These are phyloP conservation scores for Fusarium vanettenii DNA, from an alignment of 2,329 filamentous ascomycete species.

Conservation along the genomic window DNA sequence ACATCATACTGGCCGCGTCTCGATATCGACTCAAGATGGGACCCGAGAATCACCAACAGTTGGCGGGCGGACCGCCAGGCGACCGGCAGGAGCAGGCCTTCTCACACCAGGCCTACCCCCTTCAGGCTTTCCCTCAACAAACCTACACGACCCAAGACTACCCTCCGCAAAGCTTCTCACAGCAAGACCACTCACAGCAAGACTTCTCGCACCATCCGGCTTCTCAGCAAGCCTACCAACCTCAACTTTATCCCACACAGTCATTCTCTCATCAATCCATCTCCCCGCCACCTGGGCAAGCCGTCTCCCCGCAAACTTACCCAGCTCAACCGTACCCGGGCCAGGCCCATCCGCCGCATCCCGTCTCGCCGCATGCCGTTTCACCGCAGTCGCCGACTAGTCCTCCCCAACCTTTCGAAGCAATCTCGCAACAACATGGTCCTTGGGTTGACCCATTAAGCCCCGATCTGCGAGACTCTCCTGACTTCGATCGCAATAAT, in stretches of 20 bases:
- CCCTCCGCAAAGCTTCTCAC: background rate
- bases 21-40: slow-evolving; percentile 7
- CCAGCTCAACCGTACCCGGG: background rate
- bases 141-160: background rate
- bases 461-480: slow-evolving; percentile 14
- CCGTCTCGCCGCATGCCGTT: background rate
- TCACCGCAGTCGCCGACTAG: background rate
- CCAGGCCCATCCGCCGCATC: background rate
- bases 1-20: background rate
- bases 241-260: background rate
- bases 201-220: background rate
- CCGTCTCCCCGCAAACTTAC: slow-evolving; percentile 8
- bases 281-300: background rate
- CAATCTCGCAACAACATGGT: background rate
- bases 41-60: background rate
- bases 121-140: background rate
- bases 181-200: background rate
- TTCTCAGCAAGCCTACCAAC: background rate
- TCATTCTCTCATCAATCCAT: background rate
- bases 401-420: background rate
- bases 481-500: slow-evolving; percentile 6
- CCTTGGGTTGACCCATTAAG: slow-evolving; percentile 26
- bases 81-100: background rate
- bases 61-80: background rate
- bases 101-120: background rate